Conservation (phyloP, 129 eudicot species). For the Erigeron canadensis region DNA sequence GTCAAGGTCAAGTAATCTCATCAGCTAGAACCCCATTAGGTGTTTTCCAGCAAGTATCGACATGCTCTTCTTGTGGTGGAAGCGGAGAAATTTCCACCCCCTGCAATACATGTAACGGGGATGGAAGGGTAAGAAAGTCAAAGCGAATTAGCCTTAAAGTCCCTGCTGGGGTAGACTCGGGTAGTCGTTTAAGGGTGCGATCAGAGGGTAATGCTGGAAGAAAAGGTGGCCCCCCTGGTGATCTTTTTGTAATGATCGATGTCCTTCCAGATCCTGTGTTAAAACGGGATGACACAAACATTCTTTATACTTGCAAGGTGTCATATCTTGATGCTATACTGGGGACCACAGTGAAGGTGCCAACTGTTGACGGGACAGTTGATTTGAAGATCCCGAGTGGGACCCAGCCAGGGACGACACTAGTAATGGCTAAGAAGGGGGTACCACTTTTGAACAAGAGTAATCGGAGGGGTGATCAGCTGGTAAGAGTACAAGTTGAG, state of each 20-base stretch:
- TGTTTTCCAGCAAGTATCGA: conserved; percentile 72
- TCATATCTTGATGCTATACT: conserved; percentile 77
- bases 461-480: conserved; percentile 85
- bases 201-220: conserved; percentile 84
- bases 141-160: conserved; percentile 71
- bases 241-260: conserved; percentile 65
- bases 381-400: conserved; percentile 85
- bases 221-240: conserved; percentile 91
- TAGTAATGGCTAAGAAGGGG: conserved; percentile 87
- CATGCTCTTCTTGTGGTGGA: conserved; percentile 79
- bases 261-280: conserved; percentile 75
- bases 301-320: conserved; percentile 70
- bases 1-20: conserved; percentile 91
- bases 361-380: conserved; percentile 79
- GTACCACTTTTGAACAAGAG: conserved; percentile 67
- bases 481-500: conserved; percentile 91
- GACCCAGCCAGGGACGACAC: conserved; percentile 86
- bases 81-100: conserved; percentile 70
- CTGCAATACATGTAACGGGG: conserved; percentile 76
- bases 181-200: conserved; percentile 71
- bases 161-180: conserved; percentile 92
- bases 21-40: conserved; percentile 85
- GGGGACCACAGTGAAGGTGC: conserved; percentile 79
- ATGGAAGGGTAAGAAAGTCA: conserved; percentile 71
- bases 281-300: conserved; percentile 74